Base-by-base conservation (phyloP, 2,329 filamentous ascomycete species). In the Cladosporium sp. region DNA sequence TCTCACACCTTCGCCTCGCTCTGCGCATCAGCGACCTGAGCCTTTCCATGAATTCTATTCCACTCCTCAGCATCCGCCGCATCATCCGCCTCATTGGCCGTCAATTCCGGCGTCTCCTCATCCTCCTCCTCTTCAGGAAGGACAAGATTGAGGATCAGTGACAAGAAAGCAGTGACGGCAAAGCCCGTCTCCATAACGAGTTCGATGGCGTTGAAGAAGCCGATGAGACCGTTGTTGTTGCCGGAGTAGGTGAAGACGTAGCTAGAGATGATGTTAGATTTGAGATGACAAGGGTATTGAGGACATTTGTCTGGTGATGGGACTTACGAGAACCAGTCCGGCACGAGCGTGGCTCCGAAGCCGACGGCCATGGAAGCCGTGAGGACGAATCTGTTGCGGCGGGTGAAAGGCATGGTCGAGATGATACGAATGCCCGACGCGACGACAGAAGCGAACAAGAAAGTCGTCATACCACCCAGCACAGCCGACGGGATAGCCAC, bases 371-470 rank as follows among this genome's bases (percentile, higher is more conserved):
- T 76, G 0, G 86, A 83, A 0, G 88, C 87, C 0, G 90, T 91
- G 10, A 94, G 79, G 66, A 94, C 89, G 75, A 94, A 94, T 22
- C 90, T 82, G 66, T 89, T 92, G 52, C 90, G 84, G 36, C 90
- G 83, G n/a, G 83, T 91, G 70, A 93, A 92, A 0, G 83, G 80
- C 2, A 89, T 83, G 17, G 83, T 83, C 3, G 83, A 79, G 61
- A 94, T 85, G 65, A 94, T 92, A 49, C 87, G 81, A 60, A 94
- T 83, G 64, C 90, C 90, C 0, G 86, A 89, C 1, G 91, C 86
- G 1, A 88, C 85, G 5, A 94, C 90, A 3, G 88, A 83, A 59
- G 80, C 81, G 75, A 92, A 94, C 20, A 94, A 80, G 72, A 94
- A 94, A 0, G 89, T 91, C 0, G 90, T 80, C 77, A 80, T 80